Percentiles rank a stretch among this genome's conserved stretches.
phyloP scores from a whole-genome alignment of 2,329 filamentous ascomycete species.

The Apiospora marii region DNA sequence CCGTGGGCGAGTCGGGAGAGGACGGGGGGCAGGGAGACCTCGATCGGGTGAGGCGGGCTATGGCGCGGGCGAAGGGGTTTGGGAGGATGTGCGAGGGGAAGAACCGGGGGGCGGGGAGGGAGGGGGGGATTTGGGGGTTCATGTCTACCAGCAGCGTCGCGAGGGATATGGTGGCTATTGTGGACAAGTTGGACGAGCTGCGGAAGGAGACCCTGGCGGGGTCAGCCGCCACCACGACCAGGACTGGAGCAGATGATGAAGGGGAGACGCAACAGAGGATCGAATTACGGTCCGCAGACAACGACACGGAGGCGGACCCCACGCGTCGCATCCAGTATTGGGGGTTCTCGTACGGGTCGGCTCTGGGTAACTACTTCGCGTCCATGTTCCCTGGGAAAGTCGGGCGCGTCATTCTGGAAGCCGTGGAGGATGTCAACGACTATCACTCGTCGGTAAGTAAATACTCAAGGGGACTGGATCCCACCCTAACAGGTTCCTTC shows the following conservation, averaged over 20 bases:
- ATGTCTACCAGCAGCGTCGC: constrained; percentile 49
- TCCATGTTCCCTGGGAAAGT: constrained; percentile 53
- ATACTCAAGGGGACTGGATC: not conserved
- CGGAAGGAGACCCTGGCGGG: constrained; percentile 22
- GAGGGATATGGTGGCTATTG: constrained; percentile 53
- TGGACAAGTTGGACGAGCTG: constrained; percentile 50
- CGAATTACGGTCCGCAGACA: not conserved
- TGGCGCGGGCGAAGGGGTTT: constrained; percentile 38
- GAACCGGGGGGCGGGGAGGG: constrained; percentile 33
- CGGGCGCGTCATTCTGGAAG: constrained; percentile 50
- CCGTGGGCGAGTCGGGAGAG: constrained; percentile 26
- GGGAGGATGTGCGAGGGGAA: constrained; percentile 41
- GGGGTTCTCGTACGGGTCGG: constrained; percentile 50
- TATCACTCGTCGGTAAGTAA: constrained; percentile 34
- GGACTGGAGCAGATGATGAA: not conserved
- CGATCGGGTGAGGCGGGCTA: constrained; percentile 37
- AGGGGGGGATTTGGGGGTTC: constrained; percentile 41
- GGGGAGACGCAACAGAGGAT: too few relatives aligned
- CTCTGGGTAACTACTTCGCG: constrained; percentile 49
- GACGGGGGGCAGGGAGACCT: constrained; percentile 29
- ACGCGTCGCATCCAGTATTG: constrained; percentile 6
- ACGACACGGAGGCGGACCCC: not conserved
- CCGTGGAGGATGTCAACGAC: constrained; percentile 42
- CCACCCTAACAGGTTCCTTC: too few relatives aligned
- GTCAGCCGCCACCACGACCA: not conserved